Evolutionary conservation across 805 yeast species (phyloP).

Genomic region (Monosporozyma siamensis): DNA sequence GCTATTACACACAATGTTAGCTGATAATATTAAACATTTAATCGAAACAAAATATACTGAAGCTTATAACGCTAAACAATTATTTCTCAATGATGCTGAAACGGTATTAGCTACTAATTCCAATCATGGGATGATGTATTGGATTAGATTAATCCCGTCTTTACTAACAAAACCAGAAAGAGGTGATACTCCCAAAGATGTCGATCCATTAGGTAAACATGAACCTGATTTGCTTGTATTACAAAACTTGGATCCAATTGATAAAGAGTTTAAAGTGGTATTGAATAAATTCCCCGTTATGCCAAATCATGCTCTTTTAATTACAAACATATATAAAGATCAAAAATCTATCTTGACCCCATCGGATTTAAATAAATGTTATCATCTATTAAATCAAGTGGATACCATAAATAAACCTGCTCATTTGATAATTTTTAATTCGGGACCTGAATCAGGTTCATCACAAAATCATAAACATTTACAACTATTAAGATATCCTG

Average conservation of each 20-base stretch:
- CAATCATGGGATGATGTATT: constrained; percentile 26
- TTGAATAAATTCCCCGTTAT: constrained; percentile 83
- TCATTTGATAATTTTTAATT: constrained; percentile 81
- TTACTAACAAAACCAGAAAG: constrained; percentile 33
- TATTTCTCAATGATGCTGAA: not conserved
- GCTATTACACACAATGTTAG: not conserved
- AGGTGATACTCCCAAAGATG: constrained; percentile 25
- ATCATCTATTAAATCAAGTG: constrained; percentile 43
- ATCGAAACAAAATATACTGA: not conserved
- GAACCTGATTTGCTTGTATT: constrained; percentile 67
- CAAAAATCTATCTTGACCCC: constrained; percentile 69
- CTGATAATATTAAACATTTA: not conserved
- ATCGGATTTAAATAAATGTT: constrained; percentile 51
- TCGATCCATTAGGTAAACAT: constrained; percentile 71
- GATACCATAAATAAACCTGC: constrained; percentile 30
- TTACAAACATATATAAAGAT: constrained; percentile 63
- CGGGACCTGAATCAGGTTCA: constrained; percentile 88
- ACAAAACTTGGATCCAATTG: constrained; percentile 37
- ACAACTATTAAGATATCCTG: constrained; percentile 72
- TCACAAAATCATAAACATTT: constrained; percentile 90
- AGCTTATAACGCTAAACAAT: not conserved
- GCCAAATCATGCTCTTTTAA: constrained; percentile 66
- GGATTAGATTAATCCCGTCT: constrained; percentile 28
- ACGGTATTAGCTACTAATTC: constrained; percentile 15
- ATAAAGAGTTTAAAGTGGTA: constrained; percentile 44